A percentile compares a stretch with the other conserved stretches of the same genome.
Evolutionary conservation across 164 flowering plant species (phyloP).

Genomic region (Dillenia turbinata): DNA sequence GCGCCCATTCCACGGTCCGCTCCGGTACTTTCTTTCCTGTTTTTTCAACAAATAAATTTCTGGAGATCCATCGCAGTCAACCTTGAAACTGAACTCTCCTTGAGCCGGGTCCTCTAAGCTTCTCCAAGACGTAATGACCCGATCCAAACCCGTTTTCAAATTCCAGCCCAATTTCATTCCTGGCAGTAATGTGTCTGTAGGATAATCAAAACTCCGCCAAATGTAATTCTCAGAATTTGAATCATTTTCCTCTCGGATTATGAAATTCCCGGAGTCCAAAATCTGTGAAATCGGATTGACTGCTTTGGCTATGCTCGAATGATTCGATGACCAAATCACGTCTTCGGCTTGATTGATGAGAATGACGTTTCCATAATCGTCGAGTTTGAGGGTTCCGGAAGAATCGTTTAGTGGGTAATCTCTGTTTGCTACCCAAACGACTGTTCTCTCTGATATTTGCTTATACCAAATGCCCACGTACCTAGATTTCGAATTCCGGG

Average conservation of each 20-base stretch:
- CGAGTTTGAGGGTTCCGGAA: slow-evolving; percentile 25
- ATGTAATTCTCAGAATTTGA: slow-evolving; percentile 4
- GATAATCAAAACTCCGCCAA: slow-evolving; percentile 25
- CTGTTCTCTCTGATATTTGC: slow-evolving; percentile 14
- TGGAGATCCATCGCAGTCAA: slow-evolving; percentile 30
- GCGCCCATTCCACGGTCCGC: slow-evolving; percentile 63
- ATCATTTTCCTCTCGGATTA: slow-evolving; percentile 21
- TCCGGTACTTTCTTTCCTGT: slow-evolving; percentile 13
- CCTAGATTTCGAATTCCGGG: slow-evolving; percentile 9
- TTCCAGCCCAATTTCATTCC: slow-evolving; percentile 26
- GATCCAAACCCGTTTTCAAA: slow-evolving; percentile 5
- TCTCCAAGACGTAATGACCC: slow-evolving; percentile 29
- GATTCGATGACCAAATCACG: slow-evolving; percentile 34
- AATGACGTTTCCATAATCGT: slow-evolving; percentile 22
- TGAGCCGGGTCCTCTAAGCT: slow-evolving; percentile 33
- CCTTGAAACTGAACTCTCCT: slow-evolving; percentile 29
- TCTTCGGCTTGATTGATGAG: slow-evolving; percentile 10
- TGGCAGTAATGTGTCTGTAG: slow-evolving; percentile 23
- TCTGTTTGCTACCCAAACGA: slow-evolving; percentile 67
- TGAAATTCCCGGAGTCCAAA: slow-evolving; percentile 42
- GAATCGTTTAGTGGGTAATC: slow-evolving; percentile 35
- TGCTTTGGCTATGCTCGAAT: neutral
- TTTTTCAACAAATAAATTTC: slow-evolving; percentile 17
- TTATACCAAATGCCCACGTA: slow-evolving; percentile 22
- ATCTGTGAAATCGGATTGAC: slow-evolving; percentile 23